Base-by-base conservation (phyloP, 371 early-diverging fungal genomes). In the Mortierella sp. region DNA sequence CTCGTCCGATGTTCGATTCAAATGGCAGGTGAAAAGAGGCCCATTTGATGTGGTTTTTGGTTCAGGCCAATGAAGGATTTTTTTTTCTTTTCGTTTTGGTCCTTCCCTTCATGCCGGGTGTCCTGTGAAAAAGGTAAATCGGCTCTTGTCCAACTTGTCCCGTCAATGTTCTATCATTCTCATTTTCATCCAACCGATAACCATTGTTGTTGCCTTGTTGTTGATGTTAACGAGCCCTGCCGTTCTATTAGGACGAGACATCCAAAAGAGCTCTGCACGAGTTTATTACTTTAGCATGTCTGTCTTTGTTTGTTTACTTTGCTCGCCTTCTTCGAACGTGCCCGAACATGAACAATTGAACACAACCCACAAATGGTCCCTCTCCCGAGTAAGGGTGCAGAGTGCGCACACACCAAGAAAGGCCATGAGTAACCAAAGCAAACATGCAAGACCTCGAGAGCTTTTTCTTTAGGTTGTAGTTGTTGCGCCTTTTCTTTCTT, bases 331-430 rank as follows among this genome's bases (percentile, higher is more conserved):
- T 21, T 67, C 67, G 67, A 67, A 37, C 67, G 40, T 24, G 24
- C 24, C 67, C 67, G 40, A 67, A 67, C 67, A 54, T 64, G 28
- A 10, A 64, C 28, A 31, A 64, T 8, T 26, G 48, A 61, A 11
- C 37, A 31, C 61, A 61, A 37, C 61, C 61, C 61, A 61, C 67
- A 67, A 67, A 67, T 67, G 67, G 67, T 67, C 40, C 67, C 67
- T 67, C 40, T 67, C 67, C 67, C 67, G 67, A 67, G 61, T 16
- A 31, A 3, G 28, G 34, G 21, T 26, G 34, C 19, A 61, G 61
- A 61, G 5, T 57, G 67, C 67, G 67, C 67, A 67, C 67, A 67
- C 67, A 40, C 67, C 67, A 67, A 67, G 37, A 10, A 67, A 24
- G 11, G 40, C 2, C 54, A n/a, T 40, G 14, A 14, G 13, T 67